These are phyloP conservation scores for Clavispora vitiphila DNA, from an alignment of 805 yeast species.

Conservation along the genomic window DNA sequence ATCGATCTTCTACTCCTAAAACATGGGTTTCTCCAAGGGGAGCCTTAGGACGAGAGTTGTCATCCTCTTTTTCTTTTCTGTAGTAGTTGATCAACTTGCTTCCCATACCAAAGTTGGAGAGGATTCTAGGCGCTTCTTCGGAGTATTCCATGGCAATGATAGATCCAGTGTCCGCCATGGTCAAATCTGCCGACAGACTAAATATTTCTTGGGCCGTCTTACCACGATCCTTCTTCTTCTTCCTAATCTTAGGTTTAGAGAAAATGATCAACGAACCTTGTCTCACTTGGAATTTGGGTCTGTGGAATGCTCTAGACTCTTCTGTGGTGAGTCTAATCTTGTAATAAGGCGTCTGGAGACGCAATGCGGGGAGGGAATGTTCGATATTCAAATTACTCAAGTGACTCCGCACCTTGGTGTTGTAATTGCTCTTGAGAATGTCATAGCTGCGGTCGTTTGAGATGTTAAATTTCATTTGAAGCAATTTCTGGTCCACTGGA, in stretches of 20 bases:
- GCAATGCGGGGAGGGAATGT: slow-evolving; percentile 81
- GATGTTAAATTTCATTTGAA: slow-evolving; percentile 65
- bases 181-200: slow-evolving; percentile 64
- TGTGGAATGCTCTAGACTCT: slow-evolving; percentile 73
- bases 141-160: slow-evolving; percentile 81
- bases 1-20: slow-evolving; percentile 90
- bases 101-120: slow-evolving; percentile 94
- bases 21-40: slow-evolving; percentile 94
- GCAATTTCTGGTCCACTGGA: slow-evolving; percentile 50
- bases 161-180: slow-evolving; percentile 78
- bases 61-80: slow-evolving; percentile 76
- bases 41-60: slow-evolving; percentile 79
- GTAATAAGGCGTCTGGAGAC: slow-evolving; percentile 87
- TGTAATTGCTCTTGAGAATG: slow-evolving; percentile 75
- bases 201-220: slow-evolving; percentile 74
- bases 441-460: slow-evolving; percentile 90
- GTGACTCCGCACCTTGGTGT: slow-evolving; percentile 86
- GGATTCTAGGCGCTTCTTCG: slow-evolving; percentile 78
- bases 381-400: slow-evolving; percentile 88
- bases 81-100: slow-evolving; percentile 89
- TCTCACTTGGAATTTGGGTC: slow-evolving; percentile 68
- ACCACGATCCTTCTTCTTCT: slow-evolving; percentile 86
- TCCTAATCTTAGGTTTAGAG: slow-evolving; percentile 68
- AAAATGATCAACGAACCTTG: slow-evolving; percentile 77
- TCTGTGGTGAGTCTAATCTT: slow-evolving; percentile 66